phyloP scores from a whole-genome alignment of 208 protist genomes.

The Leishmania aethiopica region DNA sequence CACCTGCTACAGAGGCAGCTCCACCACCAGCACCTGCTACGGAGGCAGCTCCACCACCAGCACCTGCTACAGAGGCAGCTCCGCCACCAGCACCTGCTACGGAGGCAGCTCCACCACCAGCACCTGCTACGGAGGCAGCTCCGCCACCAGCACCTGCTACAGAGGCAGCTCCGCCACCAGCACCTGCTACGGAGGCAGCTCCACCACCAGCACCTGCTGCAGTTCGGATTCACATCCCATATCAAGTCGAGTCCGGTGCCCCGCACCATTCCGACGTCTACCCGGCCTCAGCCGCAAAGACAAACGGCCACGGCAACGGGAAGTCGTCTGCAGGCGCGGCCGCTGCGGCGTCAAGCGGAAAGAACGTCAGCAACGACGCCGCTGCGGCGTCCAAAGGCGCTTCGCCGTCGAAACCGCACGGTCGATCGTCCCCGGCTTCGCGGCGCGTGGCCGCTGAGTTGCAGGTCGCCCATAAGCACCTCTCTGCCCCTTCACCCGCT shows the following conservation, averaged over 20 bases:
- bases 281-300: not conserved
- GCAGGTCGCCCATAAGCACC: not conserved
- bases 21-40: too few species aligned
- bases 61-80: too few species aligned
- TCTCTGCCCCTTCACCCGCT: not conserved
- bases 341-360: not conserved
- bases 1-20: too few species aligned
- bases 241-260: slow-evolving; percentile 13
- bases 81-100: too few species aligned
- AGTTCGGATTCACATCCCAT: slow-evolving; percentile 20
- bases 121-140: too few species aligned
- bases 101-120: too few species aligned
- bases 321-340: not conserved
- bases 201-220: not conserved
- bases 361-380: not conserved
- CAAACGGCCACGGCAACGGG: not conserved
- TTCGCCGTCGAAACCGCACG: slow-evolving; percentile 1
- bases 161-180: too few species aligned
- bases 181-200: not conserved
- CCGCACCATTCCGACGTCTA: not conserved
- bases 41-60: too few species aligned
- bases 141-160: too few species aligned
- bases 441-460: not conserved
- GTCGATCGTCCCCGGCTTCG: slow-evolving; percentile 1
- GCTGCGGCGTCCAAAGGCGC: not conserved